Evolutionary conservation across 192 early-diverging fungal genomes (phyloP).

Genomic region (Backusella tarrabulga): DNA sequence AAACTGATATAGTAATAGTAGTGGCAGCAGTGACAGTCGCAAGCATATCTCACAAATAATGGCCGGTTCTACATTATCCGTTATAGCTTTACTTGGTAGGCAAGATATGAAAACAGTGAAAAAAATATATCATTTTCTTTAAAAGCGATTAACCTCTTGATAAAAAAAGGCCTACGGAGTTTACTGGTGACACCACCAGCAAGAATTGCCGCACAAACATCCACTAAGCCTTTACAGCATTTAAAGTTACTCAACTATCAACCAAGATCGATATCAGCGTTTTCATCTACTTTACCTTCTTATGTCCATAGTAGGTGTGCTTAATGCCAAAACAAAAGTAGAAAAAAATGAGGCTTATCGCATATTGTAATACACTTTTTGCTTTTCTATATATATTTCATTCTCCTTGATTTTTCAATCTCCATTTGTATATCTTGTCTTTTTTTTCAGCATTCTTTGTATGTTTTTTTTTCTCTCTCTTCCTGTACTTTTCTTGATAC

Average conservation of each 20-base stretch:
- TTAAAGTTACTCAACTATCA: conserved; percentile 1
- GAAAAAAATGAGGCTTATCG: not conserved
- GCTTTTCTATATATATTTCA: not conserved
- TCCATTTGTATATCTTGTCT: not conserved
- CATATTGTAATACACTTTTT: not conserved
- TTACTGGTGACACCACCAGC: conserved; percentile 6
- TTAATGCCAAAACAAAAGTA: not conserved
- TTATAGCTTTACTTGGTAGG: conserved; percentile 4
- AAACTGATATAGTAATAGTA: not conserved
- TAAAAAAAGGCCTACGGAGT: conserved; percentile 8
- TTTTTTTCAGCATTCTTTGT: not conserved
- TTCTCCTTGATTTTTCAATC: conserved; percentile 3
- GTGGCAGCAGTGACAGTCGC: not conserved
- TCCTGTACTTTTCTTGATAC: not conserved
- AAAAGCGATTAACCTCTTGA: not conserved
- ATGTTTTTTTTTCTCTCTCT: not conserved
- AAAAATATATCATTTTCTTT: too few relatives aligned
- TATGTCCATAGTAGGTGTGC: not conserved
- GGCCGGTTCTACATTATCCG: conserved; percentile 5
- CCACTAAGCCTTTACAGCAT: not conserved
- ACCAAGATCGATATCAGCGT: conserved; percentile 1
- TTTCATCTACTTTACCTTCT: conserved; percentile 2
- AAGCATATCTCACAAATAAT: not conserved
- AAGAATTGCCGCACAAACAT: not conserved
- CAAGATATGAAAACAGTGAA: not conserved